phyloP scores from a whole-genome alignment of 2,329 filamentous ascomycete genomes.

The Sphaerulina vaccinii region DNA sequence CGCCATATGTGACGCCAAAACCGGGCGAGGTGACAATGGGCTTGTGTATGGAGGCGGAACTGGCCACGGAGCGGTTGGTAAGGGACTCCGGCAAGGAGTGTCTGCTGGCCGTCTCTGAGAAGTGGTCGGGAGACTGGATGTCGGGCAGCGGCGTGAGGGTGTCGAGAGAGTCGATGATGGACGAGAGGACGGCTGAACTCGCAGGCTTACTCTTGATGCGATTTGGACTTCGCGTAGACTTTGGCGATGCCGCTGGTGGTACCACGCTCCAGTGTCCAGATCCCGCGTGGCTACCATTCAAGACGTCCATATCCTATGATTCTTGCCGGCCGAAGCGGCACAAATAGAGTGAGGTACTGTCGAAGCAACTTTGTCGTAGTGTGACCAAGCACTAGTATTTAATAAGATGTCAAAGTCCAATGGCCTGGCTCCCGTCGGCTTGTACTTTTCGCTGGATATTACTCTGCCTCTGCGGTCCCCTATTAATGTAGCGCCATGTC shows the following conservation, averaged over 20 bases:
- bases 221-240: slow-evolving; percentile 11
- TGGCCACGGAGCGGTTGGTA: slow-evolving; percentile 26
- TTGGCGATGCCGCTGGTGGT: slow-evolving; percentile 1
- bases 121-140: slow-evolving; percentile 21
- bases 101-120: slow-evolving; percentile 24
- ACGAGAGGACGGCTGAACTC: slow-evolving; percentile 68
- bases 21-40: slow-evolving; percentile 27
- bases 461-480: too few relatives aligned
- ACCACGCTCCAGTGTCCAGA: not conserved
- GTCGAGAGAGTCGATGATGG: slow-evolving; percentile 60
- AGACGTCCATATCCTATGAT: slow-evolving; percentile 8
- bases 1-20: slow-evolving; percentile 73
- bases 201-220: slow-evolving; percentile 45
- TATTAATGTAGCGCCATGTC: too few relatives aligned
- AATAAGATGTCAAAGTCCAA: too few relatives aligned
- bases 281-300: not conserved
- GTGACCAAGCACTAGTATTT: not conserved
- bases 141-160: slow-evolving; percentile 30
- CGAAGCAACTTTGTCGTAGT: not conserved
- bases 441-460: too few relatives aligned
- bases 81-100: slow-evolving; percentile 25
- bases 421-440: too few relatives aligned
- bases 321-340: not conserved
- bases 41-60: slow-evolving; percentile 25
- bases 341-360: not conserved